Evolutionary conservation across 768 basidiomycete genomes (phyloP).

Genomic region (Austroboletus festivus): DNA sequence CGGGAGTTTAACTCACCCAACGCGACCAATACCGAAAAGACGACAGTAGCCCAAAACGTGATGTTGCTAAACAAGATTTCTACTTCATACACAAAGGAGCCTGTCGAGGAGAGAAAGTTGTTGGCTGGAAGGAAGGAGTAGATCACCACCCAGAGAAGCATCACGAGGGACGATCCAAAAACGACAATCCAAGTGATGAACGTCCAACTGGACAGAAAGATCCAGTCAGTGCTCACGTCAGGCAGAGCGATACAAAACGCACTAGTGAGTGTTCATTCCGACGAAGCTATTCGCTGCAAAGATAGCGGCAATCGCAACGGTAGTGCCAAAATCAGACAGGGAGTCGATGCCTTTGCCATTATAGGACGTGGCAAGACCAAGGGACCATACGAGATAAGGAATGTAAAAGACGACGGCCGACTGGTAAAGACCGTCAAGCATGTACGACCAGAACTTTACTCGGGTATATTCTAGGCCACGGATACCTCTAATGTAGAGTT

Average conservation of each 20-base stretch:
- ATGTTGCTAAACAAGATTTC: constrained; percentile 71
- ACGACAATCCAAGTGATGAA: constrained; percentile 81
- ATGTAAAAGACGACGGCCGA: constrained; percentile 85
- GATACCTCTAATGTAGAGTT: constrained; percentile 94
- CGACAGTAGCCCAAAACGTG: constrained; percentile 79
- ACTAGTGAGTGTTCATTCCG: constrained; percentile 88
- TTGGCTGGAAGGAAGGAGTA: constrained; percentile 78
- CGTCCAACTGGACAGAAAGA: constrained; percentile 65
- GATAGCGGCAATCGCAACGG: constrained; percentile 83
- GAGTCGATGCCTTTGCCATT: constrained; percentile 78
- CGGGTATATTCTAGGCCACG: constrained; percentile 92
- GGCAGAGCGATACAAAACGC: constrained; percentile 35
- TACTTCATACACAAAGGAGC: constrained; percentile 72
- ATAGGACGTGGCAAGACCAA: constrained; percentile 66
- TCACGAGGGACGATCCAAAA: constrained; percentile 73
- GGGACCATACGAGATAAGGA: constrained; percentile 71
- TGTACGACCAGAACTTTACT: constrained; percentile 89
- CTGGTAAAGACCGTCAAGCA: constrained; percentile 93
- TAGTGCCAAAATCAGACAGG: constrained; percentile 87
- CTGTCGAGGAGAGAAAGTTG: constrained; percentile 71
- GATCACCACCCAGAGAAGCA: constrained; percentile 84
- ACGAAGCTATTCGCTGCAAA: constrained; percentile 87
- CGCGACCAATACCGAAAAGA: constrained; percentile 66
- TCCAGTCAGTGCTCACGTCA: constrained; percentile 5
- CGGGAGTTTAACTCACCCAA: constrained; percentile 50